Conservation (phyloP, 495 filamentous ascomycete genomes). For the Penicillium tannophilum region DNA sequence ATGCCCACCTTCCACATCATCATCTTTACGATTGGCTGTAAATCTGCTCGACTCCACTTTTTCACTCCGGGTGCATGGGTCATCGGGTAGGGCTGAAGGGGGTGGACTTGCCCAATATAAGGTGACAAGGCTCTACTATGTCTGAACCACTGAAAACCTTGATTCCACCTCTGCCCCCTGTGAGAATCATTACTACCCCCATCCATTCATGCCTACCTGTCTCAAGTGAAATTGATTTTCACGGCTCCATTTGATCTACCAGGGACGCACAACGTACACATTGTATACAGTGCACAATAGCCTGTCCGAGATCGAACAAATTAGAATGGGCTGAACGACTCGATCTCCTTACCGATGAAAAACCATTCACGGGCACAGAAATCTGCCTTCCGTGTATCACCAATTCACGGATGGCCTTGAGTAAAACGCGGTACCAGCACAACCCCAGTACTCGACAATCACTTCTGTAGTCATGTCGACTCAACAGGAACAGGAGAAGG, state of each 20-base stretch:
- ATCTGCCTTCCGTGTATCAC: not conserved
- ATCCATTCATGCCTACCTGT: not conserved
- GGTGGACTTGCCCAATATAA: not conserved
- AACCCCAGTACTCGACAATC: not conserved
- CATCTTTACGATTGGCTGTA: not conserved
- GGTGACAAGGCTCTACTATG: not conserved
- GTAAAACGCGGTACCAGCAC: not conserved
- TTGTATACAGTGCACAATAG: not conserved
- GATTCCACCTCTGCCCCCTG: no score
- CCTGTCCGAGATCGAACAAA: no score
- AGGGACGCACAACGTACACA: no score
- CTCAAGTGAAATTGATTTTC: not conserved
- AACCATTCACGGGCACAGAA: not conserved
- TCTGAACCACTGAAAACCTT: not conserved
- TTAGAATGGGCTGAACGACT: conserved; percentile 14
- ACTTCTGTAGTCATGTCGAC: conserved; percentile 2
- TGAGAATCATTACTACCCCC: no score
- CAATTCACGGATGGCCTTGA: not conserved
- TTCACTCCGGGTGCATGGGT: not conserved
- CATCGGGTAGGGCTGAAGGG: conserved; percentile 3
- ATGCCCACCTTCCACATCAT: not conserved
- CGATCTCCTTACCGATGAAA: not conserved
- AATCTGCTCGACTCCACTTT: not conserved
- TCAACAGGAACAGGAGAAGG: not conserved
- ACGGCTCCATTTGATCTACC: not conserved